A percentile compares a stretch with the other conserved stretches of the same genome.
phyloP scores from a whole-genome alignment of 1,284 basidiomycete species.

The Pseudozyma tsukubaensis region DNA sequence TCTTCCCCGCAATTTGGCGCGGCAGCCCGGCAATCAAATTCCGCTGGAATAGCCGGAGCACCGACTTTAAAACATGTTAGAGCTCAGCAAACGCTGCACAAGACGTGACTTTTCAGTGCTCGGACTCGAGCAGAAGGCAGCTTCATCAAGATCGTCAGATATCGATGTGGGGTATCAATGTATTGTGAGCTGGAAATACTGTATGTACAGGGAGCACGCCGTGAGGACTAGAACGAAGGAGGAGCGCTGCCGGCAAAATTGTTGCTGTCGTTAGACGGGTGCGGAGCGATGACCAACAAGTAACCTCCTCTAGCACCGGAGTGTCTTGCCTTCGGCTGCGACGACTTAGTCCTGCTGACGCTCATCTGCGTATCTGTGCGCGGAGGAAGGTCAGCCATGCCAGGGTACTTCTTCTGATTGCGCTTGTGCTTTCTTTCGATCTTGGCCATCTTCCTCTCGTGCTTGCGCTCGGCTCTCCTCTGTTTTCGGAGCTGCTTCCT shows the following conservation, averaged over 20 bases:
- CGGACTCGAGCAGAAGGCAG: no score
- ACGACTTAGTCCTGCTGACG: not conserved
- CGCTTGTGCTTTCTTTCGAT: constrained; percentile 20
- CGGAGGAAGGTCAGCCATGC: not conserved
- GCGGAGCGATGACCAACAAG: constrained; percentile 18
- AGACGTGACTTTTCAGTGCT: no score
- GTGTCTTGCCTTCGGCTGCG: not conserved
- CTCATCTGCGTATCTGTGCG: not conserved
- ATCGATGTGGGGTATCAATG: no score
- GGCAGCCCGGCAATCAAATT: not conserved
- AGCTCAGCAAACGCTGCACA: no score
- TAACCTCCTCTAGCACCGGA: constrained; percentile 2
- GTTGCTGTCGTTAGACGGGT: not conserved
- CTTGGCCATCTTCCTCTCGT: constrained; percentile 12
- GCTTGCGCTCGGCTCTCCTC: constrained; percentile 16
- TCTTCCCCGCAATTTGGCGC: constrained; percentile 8
- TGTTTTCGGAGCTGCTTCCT: constrained; percentile 27
- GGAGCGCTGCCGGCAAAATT: not conserved
- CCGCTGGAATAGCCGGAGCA: not conserved
- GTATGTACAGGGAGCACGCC: no score
- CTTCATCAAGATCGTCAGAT: no score
- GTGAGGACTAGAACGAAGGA: no score
- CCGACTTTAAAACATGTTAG: no score
- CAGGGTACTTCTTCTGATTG: constrained; percentile 12
- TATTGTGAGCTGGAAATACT: no score